These are phyloP conservation scores for Acanthamoeba sp. DNA, from an alignment of 208 protist genomes.

Conservation along the genomic window DNA sequence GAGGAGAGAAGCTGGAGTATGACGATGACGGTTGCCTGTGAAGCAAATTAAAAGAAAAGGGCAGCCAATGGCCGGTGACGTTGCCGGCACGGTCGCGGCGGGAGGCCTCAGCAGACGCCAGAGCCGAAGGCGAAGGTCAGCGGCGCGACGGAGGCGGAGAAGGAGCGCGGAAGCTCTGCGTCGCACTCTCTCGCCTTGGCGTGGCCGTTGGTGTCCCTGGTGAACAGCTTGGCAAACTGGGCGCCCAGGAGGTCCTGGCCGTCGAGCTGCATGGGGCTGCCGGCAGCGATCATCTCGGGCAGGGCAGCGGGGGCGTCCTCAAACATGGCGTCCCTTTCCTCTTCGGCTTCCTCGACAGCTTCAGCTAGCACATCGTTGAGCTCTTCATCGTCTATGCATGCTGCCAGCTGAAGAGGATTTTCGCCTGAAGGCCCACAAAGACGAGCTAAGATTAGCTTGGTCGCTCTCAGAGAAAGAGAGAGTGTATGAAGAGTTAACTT, in stretches of 20 bases:
- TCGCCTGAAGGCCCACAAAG: background rate
- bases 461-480: background rate
- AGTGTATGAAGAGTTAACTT: background rate
- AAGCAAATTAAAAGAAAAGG: background rate
- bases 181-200: conserved; percentile 21
- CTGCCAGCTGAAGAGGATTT: conserved; percentile 25
- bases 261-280: conserved; percentile 6
- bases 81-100: background rate
- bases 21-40: background rate
- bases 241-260: conserved; percentile 25
- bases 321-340: conserved; percentile 13
- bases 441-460: too few species aligned
- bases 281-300: background rate
- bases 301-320: background rate
- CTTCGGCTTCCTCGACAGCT: conserved; percentile 37
- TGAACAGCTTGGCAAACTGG: background rate
- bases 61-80: background rate
- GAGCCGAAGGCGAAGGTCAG: background rate
- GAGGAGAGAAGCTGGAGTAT: background rate
- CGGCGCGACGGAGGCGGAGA: background rate
- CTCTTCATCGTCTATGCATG: conserved; percentile 41
- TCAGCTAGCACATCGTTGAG: conserved; percentile 31
- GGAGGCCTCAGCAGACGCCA: background rate
- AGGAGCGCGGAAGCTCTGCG: conserved; percentile 38
- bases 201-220: background rate